phyloP scores from a whole-genome alignment of 768 basidiomycete genomes.

The Trametes meyenii region DNA sequence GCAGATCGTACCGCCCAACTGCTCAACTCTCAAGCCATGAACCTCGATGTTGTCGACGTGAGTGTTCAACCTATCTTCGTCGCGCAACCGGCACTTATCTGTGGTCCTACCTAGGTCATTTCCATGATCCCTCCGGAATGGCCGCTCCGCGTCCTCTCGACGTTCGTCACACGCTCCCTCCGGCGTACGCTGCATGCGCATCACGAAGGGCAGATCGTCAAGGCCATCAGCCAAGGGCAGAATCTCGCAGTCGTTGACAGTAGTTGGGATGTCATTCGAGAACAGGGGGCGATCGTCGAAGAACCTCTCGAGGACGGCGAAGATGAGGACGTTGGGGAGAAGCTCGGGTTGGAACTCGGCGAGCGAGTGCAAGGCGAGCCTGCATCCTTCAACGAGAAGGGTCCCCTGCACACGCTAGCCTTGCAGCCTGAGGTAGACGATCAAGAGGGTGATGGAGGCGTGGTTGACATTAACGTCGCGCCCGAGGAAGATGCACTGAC shows the following conservation, averaged over 20 bases:
- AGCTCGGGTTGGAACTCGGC: slow-evolving; percentile 21
- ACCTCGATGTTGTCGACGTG: slow-evolving; percentile 79
- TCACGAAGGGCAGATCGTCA: slow-evolving; percentile 77
- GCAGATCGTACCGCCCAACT: slow-evolving; percentile 65
- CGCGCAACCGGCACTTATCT: neutral
- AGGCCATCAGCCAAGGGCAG: slow-evolving; percentile 75
- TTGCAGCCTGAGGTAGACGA: neutral
- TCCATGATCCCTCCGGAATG: slow-evolving; percentile 71
- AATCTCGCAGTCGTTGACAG: slow-evolving; percentile 72
- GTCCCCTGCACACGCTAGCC: slow-evolving; percentile 4
- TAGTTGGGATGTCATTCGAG: slow-evolving; percentile 58
- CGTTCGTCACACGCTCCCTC: slow-evolving; percentile 80
- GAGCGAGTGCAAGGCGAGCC: slow-evolving; percentile 25
- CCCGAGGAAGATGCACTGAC: neutral
- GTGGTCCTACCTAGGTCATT: slow-evolving; percentile 50
- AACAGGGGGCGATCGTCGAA: slow-evolving; percentile 69
- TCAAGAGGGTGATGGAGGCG: slow-evolving; percentile 5
- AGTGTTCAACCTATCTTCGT: slow-evolving; percentile 32
- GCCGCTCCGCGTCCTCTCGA: slow-evolving; percentile 71
- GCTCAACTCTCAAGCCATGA: slow-evolving; percentile 78
- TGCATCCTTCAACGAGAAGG: slow-evolving; percentile 32
- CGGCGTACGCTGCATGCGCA: slow-evolving; percentile 70
- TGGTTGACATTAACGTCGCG: slow-evolving; percentile 15
- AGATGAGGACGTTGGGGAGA: slow-evolving; percentile 34
- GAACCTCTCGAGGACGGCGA: slow-evolving; percentile 53